Percentiles rank a stretch among this genome's conserved stretches.
Evolutionary conservation across 1,284 basidiomycete genomes (phyloP).

Genomic region (Fomitopsis palustris): DNA sequence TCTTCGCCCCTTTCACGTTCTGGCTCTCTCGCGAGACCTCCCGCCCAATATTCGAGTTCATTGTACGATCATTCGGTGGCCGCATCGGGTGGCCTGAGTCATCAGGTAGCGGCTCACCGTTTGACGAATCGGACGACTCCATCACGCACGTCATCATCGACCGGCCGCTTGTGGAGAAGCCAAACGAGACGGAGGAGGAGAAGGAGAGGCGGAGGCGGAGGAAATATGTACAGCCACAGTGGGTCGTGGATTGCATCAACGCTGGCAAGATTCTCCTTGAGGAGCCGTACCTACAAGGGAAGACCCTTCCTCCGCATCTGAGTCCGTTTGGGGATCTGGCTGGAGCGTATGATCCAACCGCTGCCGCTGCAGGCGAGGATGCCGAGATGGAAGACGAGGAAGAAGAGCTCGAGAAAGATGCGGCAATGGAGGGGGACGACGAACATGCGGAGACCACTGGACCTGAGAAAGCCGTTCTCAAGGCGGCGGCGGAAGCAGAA

Average conservation of each 20-base stretch:
- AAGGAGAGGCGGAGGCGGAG: conserved; percentile 65
- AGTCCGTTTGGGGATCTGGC: conserved; percentile 90
- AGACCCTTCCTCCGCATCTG: conserved; percentile 89
- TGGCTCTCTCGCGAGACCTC: conserved; percentile 95
- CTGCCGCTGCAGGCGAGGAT: conserved; percentile 34
- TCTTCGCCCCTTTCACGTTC: conserved; percentile 90
- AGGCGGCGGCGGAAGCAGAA: conserved; percentile 52
- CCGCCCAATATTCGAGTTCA: conserved; percentile 91
- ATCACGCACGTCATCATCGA: conserved; percentile 98
- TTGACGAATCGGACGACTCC: conserved; percentile 67
- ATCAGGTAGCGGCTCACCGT: conserved; percentile 81
- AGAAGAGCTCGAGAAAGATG: conserved; percentile 26
- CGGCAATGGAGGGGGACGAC: conserved; percentile 29
- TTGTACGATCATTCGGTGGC: conserved; percentile 90
- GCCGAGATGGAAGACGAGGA: conserved; percentile 33
- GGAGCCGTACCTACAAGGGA: conserved; percentile 85
- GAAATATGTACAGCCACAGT: conserved; percentile 95
- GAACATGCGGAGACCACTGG: conserved; percentile 39
- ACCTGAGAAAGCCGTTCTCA: conserved; percentile 40
- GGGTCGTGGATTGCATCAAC: conserved; percentile 97
- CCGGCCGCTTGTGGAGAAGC: conserved; percentile 61
- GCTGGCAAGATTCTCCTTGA: conserved; percentile 81
- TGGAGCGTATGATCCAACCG: conserved; percentile 72
- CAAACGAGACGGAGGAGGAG: conserved; percentile 54
- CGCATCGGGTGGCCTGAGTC: conserved; percentile 87